Evolutionary conservation across 305 asterid species (phyloP), one percentile per base, ranked within the genome.

Genomic region (Ajuga reptans): DNA sequence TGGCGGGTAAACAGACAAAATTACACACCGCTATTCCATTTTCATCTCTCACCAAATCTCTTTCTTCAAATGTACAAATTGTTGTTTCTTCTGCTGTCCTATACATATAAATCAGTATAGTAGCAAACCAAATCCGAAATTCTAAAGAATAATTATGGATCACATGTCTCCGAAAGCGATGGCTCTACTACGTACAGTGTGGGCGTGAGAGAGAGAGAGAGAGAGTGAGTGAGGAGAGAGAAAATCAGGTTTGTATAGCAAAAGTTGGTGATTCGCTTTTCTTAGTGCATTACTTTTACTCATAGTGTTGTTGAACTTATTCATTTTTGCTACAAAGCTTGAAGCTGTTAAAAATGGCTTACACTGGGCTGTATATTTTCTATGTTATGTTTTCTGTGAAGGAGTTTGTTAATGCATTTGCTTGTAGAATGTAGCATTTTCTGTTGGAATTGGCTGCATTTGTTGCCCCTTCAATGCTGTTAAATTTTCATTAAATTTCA

Each of bases 1-100:
- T 80, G 81, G 84, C 83, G 83, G 83, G 82, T 69, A 75, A 75
- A 64, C 27, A 21, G 27, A 21, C n/a, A n/a, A 21, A 21, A 21
- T 21, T 21, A 21, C 4, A 29, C 75, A 80, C 77, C 81, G 72
- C 87, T 73, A 21, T 75, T 66, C 10, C 21, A 5, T 21, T 12
- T 1, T 31, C 39, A 39, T 18, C 36, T 54, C 36, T 72, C 75
- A 69, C 9, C 53, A 2, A 45, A 21, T n/a, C 1, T 43, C 69
- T 24, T 60, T 36, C 33, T 16, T 49, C 43, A 9, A 10, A 29
- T n/a, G 17, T 46, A 67, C 8, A 31, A 9, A 17, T 17, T 18
- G 17, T 58, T 69, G 55, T 45, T 39, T 27, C 31, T 59, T 31
- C 27, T 53, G 10, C 24, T 10, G 31, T 2, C 47, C 39, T 6